Percentiles rank a stretch among this genome's conserved stretches.
Conservation (phyloP, 2,329 filamentous ascomycete genomes). For the Bipolaris zeicola region DNA sequence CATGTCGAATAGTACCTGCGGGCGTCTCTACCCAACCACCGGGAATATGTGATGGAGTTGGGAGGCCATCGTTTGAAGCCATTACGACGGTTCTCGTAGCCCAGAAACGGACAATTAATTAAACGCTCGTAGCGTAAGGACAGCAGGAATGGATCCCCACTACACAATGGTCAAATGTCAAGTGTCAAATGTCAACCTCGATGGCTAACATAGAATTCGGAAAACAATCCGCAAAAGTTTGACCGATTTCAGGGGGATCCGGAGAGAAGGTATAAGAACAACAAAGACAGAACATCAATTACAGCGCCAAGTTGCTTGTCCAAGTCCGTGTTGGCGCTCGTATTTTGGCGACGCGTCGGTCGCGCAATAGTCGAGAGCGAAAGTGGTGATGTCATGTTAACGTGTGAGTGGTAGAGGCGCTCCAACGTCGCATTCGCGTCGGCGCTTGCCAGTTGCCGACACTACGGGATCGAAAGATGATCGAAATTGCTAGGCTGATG, state of each 20-base stretch:
- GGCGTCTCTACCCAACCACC: conserved; percentile 47
- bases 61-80: conserved; percentile 37
- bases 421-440: conserved; percentile 17
- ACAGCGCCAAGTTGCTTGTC: conserved; percentile 9
- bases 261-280: conserved; percentile 5
- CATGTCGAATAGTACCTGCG: conserved; percentile 28
- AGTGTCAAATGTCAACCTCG: neutral
- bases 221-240: conserved; percentile 4
- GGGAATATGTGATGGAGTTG: conserved; percentile 43
- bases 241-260: conserved; percentile 1
- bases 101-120: neutral
- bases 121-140: neutral
- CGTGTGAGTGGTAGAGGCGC: conserved; percentile 6
- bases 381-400: conserved; percentile 33
- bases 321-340: conserved; percentile 11
- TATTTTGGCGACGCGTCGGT: conserved; percentile 16
- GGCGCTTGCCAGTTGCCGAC: conserved; percentile 21
- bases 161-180: neutral
- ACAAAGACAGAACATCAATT: neutral
- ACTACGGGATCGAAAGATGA: conserved; percentile 16
- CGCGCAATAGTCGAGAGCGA: conserved; percentile 1
- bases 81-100: conserved; percentile 23
- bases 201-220: neutral
- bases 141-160: neutral
- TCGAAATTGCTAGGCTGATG: conserved; percentile 18